Percentiles rank a stretch among this genome's conserved stretches.
phyloP scores from a whole-genome alignment of 768 basidiomycete genomes.

The Amanita pallidorosea region DNA sequence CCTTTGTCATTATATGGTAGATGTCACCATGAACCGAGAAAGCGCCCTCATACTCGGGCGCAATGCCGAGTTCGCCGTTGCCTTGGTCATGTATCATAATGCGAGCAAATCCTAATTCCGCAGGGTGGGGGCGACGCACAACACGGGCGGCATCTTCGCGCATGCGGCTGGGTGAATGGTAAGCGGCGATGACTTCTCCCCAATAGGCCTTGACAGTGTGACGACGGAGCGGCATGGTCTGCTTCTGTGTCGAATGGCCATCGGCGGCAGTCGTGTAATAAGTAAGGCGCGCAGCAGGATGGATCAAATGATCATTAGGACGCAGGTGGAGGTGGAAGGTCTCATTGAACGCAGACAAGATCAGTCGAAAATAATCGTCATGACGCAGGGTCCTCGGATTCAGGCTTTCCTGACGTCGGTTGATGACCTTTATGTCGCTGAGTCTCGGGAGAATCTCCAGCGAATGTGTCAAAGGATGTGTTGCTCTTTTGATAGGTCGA shows the following conservation, averaged over 20 bases:
- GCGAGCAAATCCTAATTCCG: slow-evolving; percentile 66
- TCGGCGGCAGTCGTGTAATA: slow-evolving; percentile 45
- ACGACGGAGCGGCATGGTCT: slow-evolving; percentile 51
- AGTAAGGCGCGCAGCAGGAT: slow-evolving; percentile 65
- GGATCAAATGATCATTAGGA: slow-evolving; percentile 70
- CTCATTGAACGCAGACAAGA: slow-evolving; percentile 54
- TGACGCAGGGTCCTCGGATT: slow-evolving; percentile 43
- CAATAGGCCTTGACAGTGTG: slow-evolving; percentile 58
- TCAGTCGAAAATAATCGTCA: slow-evolving; percentile 63
- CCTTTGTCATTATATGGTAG: slow-evolving; percentile 62
- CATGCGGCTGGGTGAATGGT: slow-evolving; percentile 42
- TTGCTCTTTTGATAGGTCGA: slow-evolving; percentile 37
- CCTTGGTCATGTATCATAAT: slow-evolving; percentile 63
- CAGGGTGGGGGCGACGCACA: slow-evolving; percentile 28
- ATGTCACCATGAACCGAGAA: slow-evolving; percentile 59
- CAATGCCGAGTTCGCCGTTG: slow-evolving; percentile 29
- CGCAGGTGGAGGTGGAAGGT: slow-evolving; percentile 63
- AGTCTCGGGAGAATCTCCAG: slow-evolving; percentile 48
- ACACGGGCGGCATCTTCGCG: slow-evolving; percentile 54
- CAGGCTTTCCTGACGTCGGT: slow-evolving; percentile 23
- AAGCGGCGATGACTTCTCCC: slow-evolving; percentile 63
- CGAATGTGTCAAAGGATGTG: slow-evolving; percentile 37
- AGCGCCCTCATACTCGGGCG: slow-evolving; percentile 65
- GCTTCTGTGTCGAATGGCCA: slow-evolving; percentile 38
- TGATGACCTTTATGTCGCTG: slow-evolving; percentile 7